Base-by-base conservation (phyloP, 441 rosid species). In the Theobroma grandiflorum region DNA sequence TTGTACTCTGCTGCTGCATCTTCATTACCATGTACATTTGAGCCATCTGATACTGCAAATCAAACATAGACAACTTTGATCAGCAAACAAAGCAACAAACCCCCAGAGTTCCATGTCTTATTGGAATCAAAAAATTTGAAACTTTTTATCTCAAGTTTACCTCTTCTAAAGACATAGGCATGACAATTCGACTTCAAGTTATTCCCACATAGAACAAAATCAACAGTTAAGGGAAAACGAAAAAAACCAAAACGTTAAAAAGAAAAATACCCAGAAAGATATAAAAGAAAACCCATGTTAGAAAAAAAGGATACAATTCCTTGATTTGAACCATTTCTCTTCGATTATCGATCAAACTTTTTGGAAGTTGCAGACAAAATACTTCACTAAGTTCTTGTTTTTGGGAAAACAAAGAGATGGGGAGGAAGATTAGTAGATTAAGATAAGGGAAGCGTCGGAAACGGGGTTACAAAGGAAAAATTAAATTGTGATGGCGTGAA, bases 111-210 rank as follows among this genome's bases (percentile, higher is more conserved):
- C 9, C 22, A 72, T 49, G 40, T 16, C 31, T 58, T 42, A 12
- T 14, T 3, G 5, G 5, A 69, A 78, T 53, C 6, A 38, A 37
- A 78, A 69, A 49, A 12, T 55, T 33, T 26, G 0, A 47, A 72
- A 22, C 55, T 43, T 53, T 35, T 50, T 38, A 20, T 40, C 50
- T 45, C 43, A 52, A 31, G 64, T 16, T 81, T 86, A 91, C 96
- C 94, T 92, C 96, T 81, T 90, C 93, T 55, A 92, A 26, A 7
- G 92, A 90, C 72, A 90, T 57, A 9, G 96, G 96, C 96, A 90
- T 90, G 58, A 86, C 89, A 80, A 92, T 80, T 58, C 94, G 96
- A 83, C 96, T 89, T 86, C 86, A 81, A n/a, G 72, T 22, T 9
- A 78, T 71, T 35, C 47, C 71, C 76, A 20, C 73, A 76, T 2